phyloP scores from a whole-genome alignment of 2,329 filamentous ascomycete genomes.

The Beauveria australis region DNA sequence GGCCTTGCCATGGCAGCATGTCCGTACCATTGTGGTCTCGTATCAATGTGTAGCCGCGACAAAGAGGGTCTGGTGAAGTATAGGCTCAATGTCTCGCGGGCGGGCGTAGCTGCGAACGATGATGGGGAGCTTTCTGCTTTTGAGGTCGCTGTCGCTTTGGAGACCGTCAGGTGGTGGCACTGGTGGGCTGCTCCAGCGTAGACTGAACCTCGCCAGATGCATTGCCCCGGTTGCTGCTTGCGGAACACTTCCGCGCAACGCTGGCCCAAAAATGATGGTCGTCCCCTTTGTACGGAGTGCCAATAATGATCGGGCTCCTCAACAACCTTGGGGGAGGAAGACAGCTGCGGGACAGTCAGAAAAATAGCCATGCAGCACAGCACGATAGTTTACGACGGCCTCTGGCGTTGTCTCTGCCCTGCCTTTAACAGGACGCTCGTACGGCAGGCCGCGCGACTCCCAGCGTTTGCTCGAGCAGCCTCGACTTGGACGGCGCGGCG shows the following conservation, averaged over 20 bases:
- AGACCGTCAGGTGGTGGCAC: background rate
- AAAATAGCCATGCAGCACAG: constrained; percentile 21
- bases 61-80: background rate
- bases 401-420: constrained; percentile 58
- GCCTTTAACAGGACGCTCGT: constrained; percentile 33
- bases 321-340: background rate
- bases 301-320: background rate
- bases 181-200: background rate
- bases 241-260: background rate
- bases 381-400: constrained; percentile 41
- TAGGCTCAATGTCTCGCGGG: background rate
- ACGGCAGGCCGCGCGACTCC: constrained; percentile 22
- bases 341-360: background rate
- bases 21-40: background rate
- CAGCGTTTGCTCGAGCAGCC: constrained; percentile 14
- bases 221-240: constrained; percentile 19
- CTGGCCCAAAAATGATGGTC: background rate
- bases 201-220: constrained; percentile 20
- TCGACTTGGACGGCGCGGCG: background rate
- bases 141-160: constrained; percentile 5
- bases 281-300: background rate
- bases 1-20: background rate
- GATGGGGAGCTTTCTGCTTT: background rate
- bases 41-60: background rate
- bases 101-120: background rate